phyloP scores from a whole-genome alignment of 169 alveolate species.

The Eimeria brunetti region DNA sequence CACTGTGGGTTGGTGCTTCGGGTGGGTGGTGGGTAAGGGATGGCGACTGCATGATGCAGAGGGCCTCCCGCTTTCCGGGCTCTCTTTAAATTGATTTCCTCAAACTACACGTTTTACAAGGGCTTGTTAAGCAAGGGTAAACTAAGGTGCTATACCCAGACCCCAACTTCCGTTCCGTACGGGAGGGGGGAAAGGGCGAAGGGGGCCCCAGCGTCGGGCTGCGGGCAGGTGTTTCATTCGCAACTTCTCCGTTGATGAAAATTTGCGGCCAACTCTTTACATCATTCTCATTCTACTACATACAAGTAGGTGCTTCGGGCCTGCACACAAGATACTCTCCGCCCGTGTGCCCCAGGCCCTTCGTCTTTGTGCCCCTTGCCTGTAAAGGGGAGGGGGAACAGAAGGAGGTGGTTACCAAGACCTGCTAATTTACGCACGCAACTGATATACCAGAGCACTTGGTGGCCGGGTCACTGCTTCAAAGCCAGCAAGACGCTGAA shows the following conservation, averaged over 20 bases:
- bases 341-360: background rate
- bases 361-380: background rate
- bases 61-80: background rate
- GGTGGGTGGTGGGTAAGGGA: constrained; percentile 42
- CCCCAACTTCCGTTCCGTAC: background rate
- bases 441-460: background rate
- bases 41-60: background rate
- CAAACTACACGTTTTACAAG: background rate
- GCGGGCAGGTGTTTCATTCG: background rate
- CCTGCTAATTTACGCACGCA: background rate
- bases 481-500: background rate
- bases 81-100: background rate
- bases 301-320: constrained; percentile 15
- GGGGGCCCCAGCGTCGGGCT: constrained; percentile 21
- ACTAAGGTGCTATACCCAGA: background rate
- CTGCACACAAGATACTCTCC: background rate
- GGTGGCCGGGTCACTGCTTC: background rate
- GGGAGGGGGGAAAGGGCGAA: background rate
- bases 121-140: background rate
- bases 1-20: constrained; percentile 55
- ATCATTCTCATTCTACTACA: background rate
- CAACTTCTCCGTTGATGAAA: background rate
- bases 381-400: background rate
- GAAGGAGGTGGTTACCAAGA: background rate
- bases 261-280: background rate